Percentiles rank a stretch among this genome's conserved stretches.
phyloP scores from a whole-genome alignment of 2,329 filamentous ascomycete species.

The Orbilia blumenaviensis region DNA sequence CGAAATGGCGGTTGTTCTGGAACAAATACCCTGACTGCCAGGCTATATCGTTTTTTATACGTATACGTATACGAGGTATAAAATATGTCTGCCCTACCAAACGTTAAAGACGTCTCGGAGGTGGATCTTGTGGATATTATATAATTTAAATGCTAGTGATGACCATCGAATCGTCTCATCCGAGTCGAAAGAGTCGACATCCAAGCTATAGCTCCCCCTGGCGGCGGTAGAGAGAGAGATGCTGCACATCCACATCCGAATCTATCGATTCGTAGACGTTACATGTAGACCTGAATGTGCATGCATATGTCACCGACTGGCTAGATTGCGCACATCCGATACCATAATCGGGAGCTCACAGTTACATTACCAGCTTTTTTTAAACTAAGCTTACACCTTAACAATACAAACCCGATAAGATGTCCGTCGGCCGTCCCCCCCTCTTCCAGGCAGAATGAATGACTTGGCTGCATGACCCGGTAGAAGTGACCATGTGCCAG shows the following conservation, averaged over 20 bases:
- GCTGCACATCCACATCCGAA: neutral
- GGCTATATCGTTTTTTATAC: neutral
- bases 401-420: slow-evolving; percentile 8
- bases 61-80: neutral
- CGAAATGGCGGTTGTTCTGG: too few relatives aligned
- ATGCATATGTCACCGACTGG: slow-evolving; percentile 14
- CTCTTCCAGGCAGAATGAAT: slow-evolving; percentile 21
- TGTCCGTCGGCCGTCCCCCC: too few relatives aligned
- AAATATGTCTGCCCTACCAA: too few relatives aligned
- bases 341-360: slow-evolving; percentile 35
- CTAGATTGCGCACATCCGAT: slow-evolving; percentile 34
- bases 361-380: neutral
- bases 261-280: neutral
- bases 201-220: neutral
- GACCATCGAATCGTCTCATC: neutral
- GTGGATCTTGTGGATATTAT: slow-evolving; percentile 6
- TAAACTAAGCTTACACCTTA: neutral
- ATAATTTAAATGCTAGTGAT: neutral
- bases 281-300: too few relatives aligned
- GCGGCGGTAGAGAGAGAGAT: neutral
- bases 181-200: neutral
- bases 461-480: slow-evolving; percentile 54
- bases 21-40: neutral
- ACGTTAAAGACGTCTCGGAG: too few relatives aligned
- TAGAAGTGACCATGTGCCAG: slow-evolving; percentile 35